Base-by-base conservation (phyloP, 2,329 filamentous ascomycete species). In the Lachnellula suecica region DNA sequence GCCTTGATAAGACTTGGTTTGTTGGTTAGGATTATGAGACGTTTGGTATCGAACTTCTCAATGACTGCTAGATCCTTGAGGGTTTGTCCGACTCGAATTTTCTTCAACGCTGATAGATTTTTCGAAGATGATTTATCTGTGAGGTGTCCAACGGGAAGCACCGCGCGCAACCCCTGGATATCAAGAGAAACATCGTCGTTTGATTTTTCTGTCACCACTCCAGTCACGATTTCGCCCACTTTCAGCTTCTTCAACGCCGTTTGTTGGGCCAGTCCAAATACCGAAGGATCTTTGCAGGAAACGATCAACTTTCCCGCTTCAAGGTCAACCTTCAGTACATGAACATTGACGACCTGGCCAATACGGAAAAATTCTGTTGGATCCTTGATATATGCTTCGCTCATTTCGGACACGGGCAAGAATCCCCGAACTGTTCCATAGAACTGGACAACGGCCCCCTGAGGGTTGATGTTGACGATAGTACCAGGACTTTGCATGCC, bases 321-420 rank as follows among this genome's bases (percentile, higher is more conserved):
- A 1, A 84, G 75, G 61, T 96, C 85, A 45, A 97, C 84, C 45
- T 87, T 88, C 29, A 96, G 71, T n/a, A 95, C 84, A 64, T 93
- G 89, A 19, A 97, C 89, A 64, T 84, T 95, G 59, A 99, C 87
- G 2, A 96, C 93, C 69, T 99, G 94, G 1, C 94, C 95, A 40
- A 85, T 73, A 31, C 87, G 85, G 75, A 99, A 99, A 71, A 97
- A 92, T 65, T 95, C 85, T 42, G 82, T 83, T 4, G 94, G 91
- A 65, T 97, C 89, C 60, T 88, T 83, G 64, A 99, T 97, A 66
- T 88, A 97, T 10, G 92, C 91, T 69, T 99, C 94, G 68, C 94
- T 97, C 94, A 99, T 99, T 71, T 99, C 93, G 1, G 89, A 89
- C 1, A 96, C 86, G 2, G 94, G 94, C 49, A 99, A 78, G 74